Evolutionary conservation across 768 basidiomycete genomes (phyloP).

Genomic region (Tulasnella sp.): DNA sequence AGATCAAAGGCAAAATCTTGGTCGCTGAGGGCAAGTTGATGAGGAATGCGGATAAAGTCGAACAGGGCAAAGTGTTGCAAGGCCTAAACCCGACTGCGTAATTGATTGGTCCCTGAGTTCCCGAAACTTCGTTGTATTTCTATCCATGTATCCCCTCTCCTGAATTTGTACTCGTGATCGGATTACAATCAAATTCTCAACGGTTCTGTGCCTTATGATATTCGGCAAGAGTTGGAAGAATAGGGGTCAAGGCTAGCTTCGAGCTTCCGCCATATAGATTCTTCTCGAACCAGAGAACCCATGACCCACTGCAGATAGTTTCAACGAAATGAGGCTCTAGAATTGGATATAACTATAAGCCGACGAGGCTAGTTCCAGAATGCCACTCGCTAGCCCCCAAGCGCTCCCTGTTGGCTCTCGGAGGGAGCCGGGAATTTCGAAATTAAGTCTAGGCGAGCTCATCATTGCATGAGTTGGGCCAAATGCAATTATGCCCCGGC

Average conservation of each 20-base stretch:
- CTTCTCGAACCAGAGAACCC: neutral
- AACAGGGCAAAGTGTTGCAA: slow-evolving; percentile 10
- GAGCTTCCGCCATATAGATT: neutral
- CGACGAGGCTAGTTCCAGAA: neutral
- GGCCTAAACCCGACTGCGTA: neutral
- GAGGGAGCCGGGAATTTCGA: neutral
- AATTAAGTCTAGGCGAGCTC: neutral
- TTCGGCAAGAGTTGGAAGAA: neutral
- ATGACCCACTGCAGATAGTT: neutral
- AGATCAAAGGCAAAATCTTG: slow-evolving; percentile 23
- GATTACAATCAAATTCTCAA: neutral
- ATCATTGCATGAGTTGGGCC: too few relatives aligned
- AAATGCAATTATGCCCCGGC: too few relatives aligned
- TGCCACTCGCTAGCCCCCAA: neutral
- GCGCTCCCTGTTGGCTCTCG: too few relatives aligned
- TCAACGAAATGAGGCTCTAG: neutral
- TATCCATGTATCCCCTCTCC: neutral
- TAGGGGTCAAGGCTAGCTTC: neutral
- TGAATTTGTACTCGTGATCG: neutral
- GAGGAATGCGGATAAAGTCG: slow-evolving; percentile 14
- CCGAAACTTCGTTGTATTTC: neutral
- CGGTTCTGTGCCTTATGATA: neutral
- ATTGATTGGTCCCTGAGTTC: neutral
- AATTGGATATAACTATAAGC: neutral
- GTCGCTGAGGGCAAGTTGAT: slow-evolving; percentile 9